phyloP scores from a whole-genome alignment of 2,329 filamentous ascomycete species.

The Tympanopsis confertula region DNA sequence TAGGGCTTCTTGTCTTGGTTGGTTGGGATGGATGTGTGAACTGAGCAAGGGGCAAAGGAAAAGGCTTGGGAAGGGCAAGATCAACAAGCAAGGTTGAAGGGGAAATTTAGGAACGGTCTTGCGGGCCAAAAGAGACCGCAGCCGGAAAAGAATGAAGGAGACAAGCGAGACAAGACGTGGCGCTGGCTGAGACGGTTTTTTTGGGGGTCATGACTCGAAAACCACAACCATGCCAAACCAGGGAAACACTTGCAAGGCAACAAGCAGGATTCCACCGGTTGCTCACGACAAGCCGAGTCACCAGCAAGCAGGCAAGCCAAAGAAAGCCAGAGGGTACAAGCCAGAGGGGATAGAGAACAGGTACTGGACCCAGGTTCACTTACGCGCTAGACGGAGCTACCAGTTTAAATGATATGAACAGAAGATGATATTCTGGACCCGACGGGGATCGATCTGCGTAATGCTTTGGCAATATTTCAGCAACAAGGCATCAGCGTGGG shows the following conservation, averaged over 20 bases:
- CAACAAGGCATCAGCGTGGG: conserved; percentile 10
- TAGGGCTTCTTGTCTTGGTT: too few species aligned
- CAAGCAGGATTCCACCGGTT: background rate
- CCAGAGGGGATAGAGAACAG: background rate
- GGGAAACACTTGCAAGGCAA: background rate
- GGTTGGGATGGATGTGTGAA: too few species aligned
- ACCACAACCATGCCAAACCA: background rate
- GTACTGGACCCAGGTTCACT: background rate
- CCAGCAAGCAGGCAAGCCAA: background rate
- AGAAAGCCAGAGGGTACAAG: background rate
- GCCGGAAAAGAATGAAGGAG: too few species aligned
- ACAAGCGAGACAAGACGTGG: background rate
- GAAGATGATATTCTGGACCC: conserved; percentile 2
- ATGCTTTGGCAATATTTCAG: conserved; percentile 18
- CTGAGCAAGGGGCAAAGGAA: background rate
- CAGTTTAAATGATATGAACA: conserved; percentile 4
- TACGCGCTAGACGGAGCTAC: background rate
- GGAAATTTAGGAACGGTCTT: too few species aligned
- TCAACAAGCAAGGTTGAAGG: too few species aligned
- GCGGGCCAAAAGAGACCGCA: too few species aligned
- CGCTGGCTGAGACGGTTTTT: background rate
- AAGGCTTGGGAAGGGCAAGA: background rate
- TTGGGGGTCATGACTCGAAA: background rate
- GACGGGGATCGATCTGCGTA: conserved; percentile 6
- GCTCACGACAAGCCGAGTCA: background rate